phyloP scores from a whole-genome alignment of 2,329 filamentous ascomycete species.

The Uncinocarpus reesii region DNA sequence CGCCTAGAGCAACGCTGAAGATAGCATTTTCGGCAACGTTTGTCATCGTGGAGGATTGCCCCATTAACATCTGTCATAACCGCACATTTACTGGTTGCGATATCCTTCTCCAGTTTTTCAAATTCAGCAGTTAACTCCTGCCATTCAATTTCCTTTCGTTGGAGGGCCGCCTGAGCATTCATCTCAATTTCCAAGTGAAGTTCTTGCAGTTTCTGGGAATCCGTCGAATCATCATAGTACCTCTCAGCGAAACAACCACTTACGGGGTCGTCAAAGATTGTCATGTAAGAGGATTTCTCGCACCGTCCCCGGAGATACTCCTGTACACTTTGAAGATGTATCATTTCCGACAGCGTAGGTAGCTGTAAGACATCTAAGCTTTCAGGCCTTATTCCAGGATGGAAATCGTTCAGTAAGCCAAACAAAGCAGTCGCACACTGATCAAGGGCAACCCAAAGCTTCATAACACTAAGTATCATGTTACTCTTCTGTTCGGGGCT shows the following conservation, averaged over 20 bases:
- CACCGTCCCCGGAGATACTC: conserved; percentile 38
- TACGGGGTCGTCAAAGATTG: conserved; percentile 41
- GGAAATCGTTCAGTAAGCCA: conserved; percentile 43
- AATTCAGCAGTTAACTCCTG: conserved; percentile 26
- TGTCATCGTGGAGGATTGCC: conserved; percentile 24
- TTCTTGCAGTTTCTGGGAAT: conserved; percentile 20
- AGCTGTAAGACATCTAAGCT: conserved; percentile 49
- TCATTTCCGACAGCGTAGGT: conserved; percentile 39
- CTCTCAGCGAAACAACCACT: conserved; percentile 38
- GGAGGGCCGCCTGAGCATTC: conserved; percentile 22
- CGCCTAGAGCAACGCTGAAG: conserved; percentile 28
- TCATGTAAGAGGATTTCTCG: conserved; percentile 21
- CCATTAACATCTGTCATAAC: conserved; percentile 17
- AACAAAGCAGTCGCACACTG: conserved; percentile 31
- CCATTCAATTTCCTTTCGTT: conserved; percentile 35
- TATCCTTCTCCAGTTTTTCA: conserved; percentile 29
- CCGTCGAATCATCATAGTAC: conserved; percentile 33
- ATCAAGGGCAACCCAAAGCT: conserved; percentile 52
- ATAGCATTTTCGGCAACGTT: conserved; percentile 39
- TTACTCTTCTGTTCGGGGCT: conserved; percentile 44
- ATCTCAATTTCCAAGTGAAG: conserved; percentile 30
- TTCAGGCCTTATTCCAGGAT: conserved; percentile 42
- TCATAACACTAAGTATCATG: conserved; percentile 46
- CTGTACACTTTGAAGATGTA: conserved; percentile 43
- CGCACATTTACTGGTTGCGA: conserved; percentile 27